These are phyloP conservation scores for Hypericum androsaemum DNA, from an alignment of 345 rosid genomes.

Conservation along the genomic window DNA sequence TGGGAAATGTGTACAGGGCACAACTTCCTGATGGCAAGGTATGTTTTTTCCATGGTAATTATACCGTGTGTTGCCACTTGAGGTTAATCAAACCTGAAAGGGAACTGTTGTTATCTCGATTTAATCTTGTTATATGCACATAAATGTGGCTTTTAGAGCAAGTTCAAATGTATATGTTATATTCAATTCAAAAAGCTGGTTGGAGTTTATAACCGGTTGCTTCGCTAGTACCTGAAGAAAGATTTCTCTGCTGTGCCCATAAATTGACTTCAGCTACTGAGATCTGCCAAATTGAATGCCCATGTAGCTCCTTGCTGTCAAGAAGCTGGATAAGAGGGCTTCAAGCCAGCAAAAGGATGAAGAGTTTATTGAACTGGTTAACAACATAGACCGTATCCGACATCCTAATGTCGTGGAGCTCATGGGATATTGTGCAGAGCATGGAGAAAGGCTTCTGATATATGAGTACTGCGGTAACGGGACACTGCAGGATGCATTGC, in stretches of 20 bases:
- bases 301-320: constrained; percentile 72
- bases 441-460: constrained; percentile 78
- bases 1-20: constrained; percentile 87
- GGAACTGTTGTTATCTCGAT: too few species aligned
- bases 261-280: constrained; percentile 8
- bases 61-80: too few species aligned
- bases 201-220: too few species aligned
- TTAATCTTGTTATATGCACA: too few species aligned
- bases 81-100: too few species aligned
- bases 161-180: too few species aligned
- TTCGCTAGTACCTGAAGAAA: not conserved
- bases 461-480: constrained; percentile 85
- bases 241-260: not conserved
- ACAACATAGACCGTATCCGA: constrained; percentile 64
- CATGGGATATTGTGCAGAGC: constrained; percentile 95
- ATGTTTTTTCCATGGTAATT: constrained; percentile 8
- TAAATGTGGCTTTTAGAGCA: too few species aligned
- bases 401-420: constrained; percentile 82
- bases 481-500: constrained; percentile 70
- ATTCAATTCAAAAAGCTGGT: too few species aligned
- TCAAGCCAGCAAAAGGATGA: constrained; percentile 60
- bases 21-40: constrained; percentile 82
- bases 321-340: constrained; percentile 71
- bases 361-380: constrained; percentile 73
- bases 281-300: constrained; percentile 13